phyloP scores from a whole-genome alignment of 768 basidiomycete species.

The Termitomyces sp. region DNA sequence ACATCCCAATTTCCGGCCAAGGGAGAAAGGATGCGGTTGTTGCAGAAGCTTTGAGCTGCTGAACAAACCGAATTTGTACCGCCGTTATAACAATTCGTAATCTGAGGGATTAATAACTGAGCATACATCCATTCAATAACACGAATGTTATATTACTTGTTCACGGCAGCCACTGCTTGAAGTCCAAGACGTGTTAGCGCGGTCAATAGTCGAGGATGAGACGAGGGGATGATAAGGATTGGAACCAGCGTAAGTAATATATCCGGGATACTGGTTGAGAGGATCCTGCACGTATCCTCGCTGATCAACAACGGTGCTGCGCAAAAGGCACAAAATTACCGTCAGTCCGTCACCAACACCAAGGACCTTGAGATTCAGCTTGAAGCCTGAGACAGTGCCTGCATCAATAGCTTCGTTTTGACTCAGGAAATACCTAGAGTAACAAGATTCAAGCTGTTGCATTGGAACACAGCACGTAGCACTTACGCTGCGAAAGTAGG shows the following conservation, averaged over 20 bases:
- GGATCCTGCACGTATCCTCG: slow-evolving; percentile 24
- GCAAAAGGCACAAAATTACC: slow-evolving; percentile 21
- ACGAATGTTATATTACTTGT: slow-evolving; percentile 25
- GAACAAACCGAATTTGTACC: slow-evolving; percentile 48
- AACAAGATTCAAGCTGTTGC: neutral
- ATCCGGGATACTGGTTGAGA: slow-evolving; percentile 52
- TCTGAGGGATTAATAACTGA: slow-evolving; percentile 26
- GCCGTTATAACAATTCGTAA: slow-evolving; percentile 43
- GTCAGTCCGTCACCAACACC: slow-evolving; percentile 61
- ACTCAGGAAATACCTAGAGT: slow-evolving; percentile 42
- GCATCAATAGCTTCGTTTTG: slow-evolving; percentile 53
- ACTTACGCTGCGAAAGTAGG: slow-evolving; percentile 55
- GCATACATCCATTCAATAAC: neutral
- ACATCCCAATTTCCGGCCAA: slow-evolving; percentile 53
- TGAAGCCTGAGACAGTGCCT: slow-evolving; percentile 37
- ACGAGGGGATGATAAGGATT: slow-evolving; percentile 58
- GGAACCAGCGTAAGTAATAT: slow-evolving; percentile 45
- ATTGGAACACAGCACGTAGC: neutral
- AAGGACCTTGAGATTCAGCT: slow-evolving; percentile 55
- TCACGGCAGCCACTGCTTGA: slow-evolving; percentile 41
- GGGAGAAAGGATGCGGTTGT: slow-evolving; percentile 46
- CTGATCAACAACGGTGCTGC: neutral
- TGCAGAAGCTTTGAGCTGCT: slow-evolving; percentile 52
- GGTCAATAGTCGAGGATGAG: slow-evolving; percentile 29
- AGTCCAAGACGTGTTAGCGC: slow-evolving; percentile 39